Evolutionary conservation across 2,329 filamentous ascomycete genomes (phyloP), one percentile per base, ranked within the genome.

Genomic region (Arthrocladium fulminans): DNA sequence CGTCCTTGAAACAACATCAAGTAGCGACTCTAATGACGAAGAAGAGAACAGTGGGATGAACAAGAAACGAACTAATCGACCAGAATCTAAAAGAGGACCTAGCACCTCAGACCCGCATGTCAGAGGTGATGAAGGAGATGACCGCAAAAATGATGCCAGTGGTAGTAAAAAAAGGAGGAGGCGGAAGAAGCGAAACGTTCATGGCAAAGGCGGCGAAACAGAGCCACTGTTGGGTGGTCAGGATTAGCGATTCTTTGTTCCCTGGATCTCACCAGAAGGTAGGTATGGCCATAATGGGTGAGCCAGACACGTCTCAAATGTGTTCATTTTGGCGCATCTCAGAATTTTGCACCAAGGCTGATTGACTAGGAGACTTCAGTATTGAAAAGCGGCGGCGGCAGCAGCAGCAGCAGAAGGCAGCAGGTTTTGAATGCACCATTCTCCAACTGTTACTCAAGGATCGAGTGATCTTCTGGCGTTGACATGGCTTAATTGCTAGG

Each of bases 1-100:
- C 38, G 78, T 90, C 1, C 71, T 90, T 22, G 82, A 87, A 60
- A 81, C 81, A 2, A 83, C 74, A 22, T 80, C 75, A 56, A 76
- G 73, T 15, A 74, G 69, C 54, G 73, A 74, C 37, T 70, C 69
- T 3, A 67, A 69, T 10, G 58, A 59, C 15, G 60, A 60, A 34
- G 55, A 54, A 12, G 53, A 55, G 12, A 55, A 56, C 43, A 49
- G 51, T 15, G 54, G 54, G 5, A 40, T 51, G 2, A 57, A 52
- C 45, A 54, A 53, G 13, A 48, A 32, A 13, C 37, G 43, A 17
- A 17, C 30, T 22, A 9, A 24, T 15, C 41, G 23, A 24, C 17
- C 29, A 25, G 4, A 8, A 38, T 47, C 44, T n/a, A 15, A 32
- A 4, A 30, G 27, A 30, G 15, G n/a, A 4, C 17, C 25, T 10